These are phyloP conservation scores for Eremothecium gossypii DNA, from an alignment of 1,139 yeast species.

Conservation along the genomic window DNA sequence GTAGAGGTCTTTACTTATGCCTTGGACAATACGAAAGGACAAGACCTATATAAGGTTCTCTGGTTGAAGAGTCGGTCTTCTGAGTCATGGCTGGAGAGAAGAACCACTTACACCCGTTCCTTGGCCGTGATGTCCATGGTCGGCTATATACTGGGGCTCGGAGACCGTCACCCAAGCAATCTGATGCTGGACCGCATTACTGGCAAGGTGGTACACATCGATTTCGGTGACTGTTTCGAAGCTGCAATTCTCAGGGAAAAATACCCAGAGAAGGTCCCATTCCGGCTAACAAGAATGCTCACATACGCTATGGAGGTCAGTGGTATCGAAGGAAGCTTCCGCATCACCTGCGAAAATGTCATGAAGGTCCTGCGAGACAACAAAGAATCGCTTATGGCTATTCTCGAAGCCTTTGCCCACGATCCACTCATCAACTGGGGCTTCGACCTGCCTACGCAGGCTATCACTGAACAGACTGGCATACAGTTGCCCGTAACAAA, in stretches of 20 bases:
- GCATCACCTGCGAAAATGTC: constrained; percentile 94
- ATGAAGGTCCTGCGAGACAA: constrained; percentile 91
- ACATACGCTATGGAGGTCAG: constrained; percentile 99
- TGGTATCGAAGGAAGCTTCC: constrained; percentile 95
- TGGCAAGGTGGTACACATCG: constrained; percentile 94
- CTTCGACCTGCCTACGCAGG: constrained; percentile 79
- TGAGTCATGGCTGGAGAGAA: constrained; percentile 95
- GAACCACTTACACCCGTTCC: constrained; percentile 92
- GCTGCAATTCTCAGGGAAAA: constrained; percentile 95
- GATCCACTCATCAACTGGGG: constrained; percentile 99
- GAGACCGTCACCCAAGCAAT: constrained; percentile 97
- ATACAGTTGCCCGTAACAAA: constrained; percentile 56
- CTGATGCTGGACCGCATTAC: constrained; percentile 89
- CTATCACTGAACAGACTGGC: constrained; percentile 66
- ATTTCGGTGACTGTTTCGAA: constrained; percentile 98
- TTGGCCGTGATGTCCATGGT: constrained; percentile 98
- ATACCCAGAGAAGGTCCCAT: constrained; percentile 97
- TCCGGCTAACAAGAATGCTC: constrained; percentile 91
- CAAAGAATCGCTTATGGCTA: constrained; percentile 95
- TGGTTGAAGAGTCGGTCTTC: constrained; percentile 96
- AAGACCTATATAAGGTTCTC: constrained; percentile 86
- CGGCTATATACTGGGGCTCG: constrained; percentile 90
- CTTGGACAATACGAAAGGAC: constrained; percentile 90
- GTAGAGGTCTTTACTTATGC: constrained; percentile 97
- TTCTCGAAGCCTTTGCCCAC: constrained; percentile 94